A percentile compares a stretch with the other conserved stretches of the same genome.
Evolutionary conservation across 2,329 filamentous ascomycete species (phyloP).

Genomic region (Escovopsis sp.): DNA sequence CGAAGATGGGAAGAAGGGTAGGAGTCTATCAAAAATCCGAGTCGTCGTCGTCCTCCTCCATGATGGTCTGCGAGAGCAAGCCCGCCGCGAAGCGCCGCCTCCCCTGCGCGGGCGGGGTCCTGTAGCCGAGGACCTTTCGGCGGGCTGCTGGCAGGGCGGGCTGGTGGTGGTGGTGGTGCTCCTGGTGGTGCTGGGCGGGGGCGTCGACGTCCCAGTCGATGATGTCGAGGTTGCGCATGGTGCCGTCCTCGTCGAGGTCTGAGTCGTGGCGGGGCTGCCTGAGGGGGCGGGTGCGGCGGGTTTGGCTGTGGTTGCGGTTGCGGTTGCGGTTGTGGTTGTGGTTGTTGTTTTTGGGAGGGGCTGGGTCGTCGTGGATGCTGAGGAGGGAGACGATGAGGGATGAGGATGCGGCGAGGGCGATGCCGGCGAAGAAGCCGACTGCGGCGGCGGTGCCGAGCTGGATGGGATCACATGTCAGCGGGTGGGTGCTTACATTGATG

Average conservation of each 20-base stretch:
- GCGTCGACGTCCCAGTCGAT: too few relatives aligned
- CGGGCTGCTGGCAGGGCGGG: too few relatives aligned
- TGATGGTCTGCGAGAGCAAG: slow-evolving; percentile 50
- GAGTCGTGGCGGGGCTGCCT: slow-evolving; percentile 3
- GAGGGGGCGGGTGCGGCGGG: slow-evolving; percentile 3
- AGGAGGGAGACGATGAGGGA: slow-evolving; percentile 37
- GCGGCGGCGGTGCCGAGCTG: slow-evolving; percentile 50
- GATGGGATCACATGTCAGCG: not conserved
- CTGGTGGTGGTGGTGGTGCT: too few relatives aligned
- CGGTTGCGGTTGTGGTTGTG: too few relatives aligned
- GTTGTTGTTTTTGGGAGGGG: slow-evolving; percentile 7
- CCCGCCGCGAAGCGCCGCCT: slow-evolving; percentile 29
- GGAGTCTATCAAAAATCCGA: too few relatives aligned
- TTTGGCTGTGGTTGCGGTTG: too few relatives aligned
- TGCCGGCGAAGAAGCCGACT: slow-evolving; percentile 50
- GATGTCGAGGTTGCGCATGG: too few relatives aligned
- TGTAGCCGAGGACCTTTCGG: slow-evolving; percentile 15
- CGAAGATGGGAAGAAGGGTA: too few relatives aligned
- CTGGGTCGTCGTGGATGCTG: slow-evolving; percentile 22
- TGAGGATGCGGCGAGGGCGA: slow-evolving; percentile 43
- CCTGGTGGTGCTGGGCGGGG: too few relatives aligned
- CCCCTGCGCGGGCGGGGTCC: slow-evolving; percentile 21
- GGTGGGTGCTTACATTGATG: not conserved
- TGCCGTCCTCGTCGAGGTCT: too few relatives aligned
- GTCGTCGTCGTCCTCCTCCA: slow-evolving; percentile 49